Evolutionary conservation across 192 early-diverging fungal genomes (phyloP), one percentile per base, ranked within the genome.

Genomic region (Chytriomyces confervae): DNA sequence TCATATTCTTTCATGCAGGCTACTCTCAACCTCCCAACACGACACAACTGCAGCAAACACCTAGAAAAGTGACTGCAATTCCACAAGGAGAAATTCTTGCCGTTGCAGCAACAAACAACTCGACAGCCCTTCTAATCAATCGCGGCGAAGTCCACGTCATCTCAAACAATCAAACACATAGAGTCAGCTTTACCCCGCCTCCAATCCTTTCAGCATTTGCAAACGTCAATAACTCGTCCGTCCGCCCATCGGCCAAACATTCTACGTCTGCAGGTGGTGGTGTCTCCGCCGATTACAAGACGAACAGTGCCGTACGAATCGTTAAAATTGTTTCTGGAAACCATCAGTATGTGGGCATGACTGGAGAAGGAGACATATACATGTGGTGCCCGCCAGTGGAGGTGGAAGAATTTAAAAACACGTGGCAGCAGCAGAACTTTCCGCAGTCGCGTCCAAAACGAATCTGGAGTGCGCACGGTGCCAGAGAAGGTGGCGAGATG

Each of bases 51-150:
- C 91, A 93, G 64, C 11, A 78, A 16, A 75, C 79, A 0, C 93
- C 93, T 3, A 77, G 88, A 29, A 93, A 91, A 71, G 87, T 94
- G 0, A 86, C 91, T 2, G 81, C 86, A 27, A 44, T 76, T 8
- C 45, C 83, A 90, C 51, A 86, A 87, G 86, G 87, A 24, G 46
- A 46, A 5, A 87, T 95, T 24, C 45, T 89, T 10, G 83, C 89
- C 57, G 87, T 93, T 7, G 79, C 82, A 3, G 90, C 88, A 8
- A 91, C 92, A 57, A 91, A 94, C 66, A 85, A 80, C 48, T 86
- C 92, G 7, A 93, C 93, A 0, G 88, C 86, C 5, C 85, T 92
- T 23, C 81, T 94, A 6, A 84, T 86, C 47, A 71, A 72, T 0
- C 78, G 82, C 0, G 75, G 87, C 78, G 90, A 93, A 18, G 87